A percentile compares a stretch with the other conserved stretches of the same genome.
phyloP scores from a whole-genome alignment of 2,329 filamentous ascomycete species.

The Apiospora malaysiana region DNA sequence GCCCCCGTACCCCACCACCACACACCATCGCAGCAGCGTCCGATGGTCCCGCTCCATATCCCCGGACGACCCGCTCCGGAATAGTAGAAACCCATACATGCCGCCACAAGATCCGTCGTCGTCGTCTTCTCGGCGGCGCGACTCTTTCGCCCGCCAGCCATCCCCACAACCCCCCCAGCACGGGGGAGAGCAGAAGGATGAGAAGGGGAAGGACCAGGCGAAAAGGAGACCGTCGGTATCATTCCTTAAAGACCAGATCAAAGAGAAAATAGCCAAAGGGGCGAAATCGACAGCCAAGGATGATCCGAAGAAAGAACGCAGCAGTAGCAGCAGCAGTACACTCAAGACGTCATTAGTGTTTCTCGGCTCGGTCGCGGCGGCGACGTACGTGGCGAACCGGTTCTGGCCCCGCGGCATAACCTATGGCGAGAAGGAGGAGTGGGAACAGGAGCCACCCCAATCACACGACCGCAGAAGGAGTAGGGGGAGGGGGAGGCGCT shows the following conservation, averaged over 20 bases:
- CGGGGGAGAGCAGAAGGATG: neutral
- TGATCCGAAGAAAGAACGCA: neutral
- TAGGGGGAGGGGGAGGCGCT: no score
- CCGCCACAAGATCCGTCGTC: neutral
- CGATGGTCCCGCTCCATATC: constrained; percentile 6
- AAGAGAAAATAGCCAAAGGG: neutral
- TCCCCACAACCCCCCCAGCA: neutral
- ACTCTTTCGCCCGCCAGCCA: neutral
- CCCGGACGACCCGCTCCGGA: neutral
- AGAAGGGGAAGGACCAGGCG: neutral
- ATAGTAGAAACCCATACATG: neutral
- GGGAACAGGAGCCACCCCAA: constrained; percentile 42
- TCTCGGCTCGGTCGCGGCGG: constrained; percentile 45
- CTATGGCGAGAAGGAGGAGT: constrained; percentile 46
- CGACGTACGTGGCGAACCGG: constrained; percentile 44
- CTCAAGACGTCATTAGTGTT: constrained; percentile 45
- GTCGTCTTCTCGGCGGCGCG: neutral
- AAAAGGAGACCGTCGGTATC: neutral
- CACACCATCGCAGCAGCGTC: neutral
- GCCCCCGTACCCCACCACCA: neutral
- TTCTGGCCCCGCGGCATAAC: constrained; percentile 46
- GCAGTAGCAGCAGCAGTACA: neutral
- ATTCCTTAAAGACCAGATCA: constrained; percentile 2
- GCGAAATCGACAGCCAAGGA: neutral
- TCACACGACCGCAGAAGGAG: neutral